phyloP scores from a whole-genome alignment of 139 green algal species.

The Chlorella sp. region DNA sequence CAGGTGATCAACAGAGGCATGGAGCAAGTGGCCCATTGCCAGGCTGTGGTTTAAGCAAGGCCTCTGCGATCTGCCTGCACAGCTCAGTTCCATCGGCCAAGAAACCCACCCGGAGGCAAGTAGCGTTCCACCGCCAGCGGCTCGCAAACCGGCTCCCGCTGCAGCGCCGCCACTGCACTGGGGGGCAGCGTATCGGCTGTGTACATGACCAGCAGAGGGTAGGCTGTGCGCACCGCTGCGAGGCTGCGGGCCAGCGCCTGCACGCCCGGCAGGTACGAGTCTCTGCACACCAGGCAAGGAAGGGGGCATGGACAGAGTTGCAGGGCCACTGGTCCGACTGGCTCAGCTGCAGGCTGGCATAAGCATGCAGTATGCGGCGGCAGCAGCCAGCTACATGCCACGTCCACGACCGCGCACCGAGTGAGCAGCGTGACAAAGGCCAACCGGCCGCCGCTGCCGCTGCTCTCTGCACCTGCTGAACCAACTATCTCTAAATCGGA shows the following conservation, averaged over 20 bases:
- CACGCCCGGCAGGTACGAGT: conserved; percentile 19
- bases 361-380: too few species aligned
- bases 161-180: not conserved
- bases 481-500: too few species aligned
- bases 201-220: conserved; percentile 29
- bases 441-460: not conserved
- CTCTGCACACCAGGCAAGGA: conserved; percentile 1
- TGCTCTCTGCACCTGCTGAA: too few species aligned
- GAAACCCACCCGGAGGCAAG: not conserved
- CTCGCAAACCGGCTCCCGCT: conserved; percentile 1
- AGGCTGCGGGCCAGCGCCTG: conserved; percentile 20
- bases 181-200: not conserved
- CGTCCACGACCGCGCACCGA: not conserved
- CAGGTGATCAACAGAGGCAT: too few species aligned
- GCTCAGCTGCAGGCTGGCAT: too few species aligned
- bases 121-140: conserved; percentile 3
- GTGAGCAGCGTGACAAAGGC: conserved; percentile 37
- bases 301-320: too few species aligned
- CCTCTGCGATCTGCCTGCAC: too few species aligned
- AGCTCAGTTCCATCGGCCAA: too few species aligned
- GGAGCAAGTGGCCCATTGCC: too few species aligned
- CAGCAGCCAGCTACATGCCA: too few species aligned
- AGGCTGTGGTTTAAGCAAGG: too few species aligned
- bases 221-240: not conserved
- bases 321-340: too few species aligned